These are phyloP conservation scores for Polyrhizophydium stewartii DNA, from an alignment of 371 early-diverging fungal species.

Conservation along the genomic window DNA sequence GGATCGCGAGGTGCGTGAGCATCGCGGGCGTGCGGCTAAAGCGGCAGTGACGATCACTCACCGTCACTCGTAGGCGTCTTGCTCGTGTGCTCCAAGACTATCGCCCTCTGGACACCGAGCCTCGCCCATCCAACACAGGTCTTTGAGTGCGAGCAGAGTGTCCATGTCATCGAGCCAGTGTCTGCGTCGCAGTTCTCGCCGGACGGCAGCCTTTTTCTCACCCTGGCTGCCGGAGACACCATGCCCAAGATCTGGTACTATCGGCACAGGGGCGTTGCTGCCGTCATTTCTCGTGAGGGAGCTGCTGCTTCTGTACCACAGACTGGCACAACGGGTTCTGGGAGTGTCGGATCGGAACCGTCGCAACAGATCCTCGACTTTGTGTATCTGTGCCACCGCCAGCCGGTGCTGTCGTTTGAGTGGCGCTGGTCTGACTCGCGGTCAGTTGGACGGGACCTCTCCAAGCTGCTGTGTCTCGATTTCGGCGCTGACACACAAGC, in stretches of 20 bases:
- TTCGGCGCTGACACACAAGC: background rate
- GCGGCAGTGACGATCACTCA: too few species aligned
- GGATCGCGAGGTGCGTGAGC: background rate
- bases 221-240: constrained; percentile 60
- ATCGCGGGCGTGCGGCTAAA: too few species aligned
- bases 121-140: background rate
- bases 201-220: constrained; percentile 62
- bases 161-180: background rate
- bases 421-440: constrained; percentile 54
- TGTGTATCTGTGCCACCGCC: constrained; percentile 65
- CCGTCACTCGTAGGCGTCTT: background rate
- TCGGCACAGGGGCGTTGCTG: background rate
- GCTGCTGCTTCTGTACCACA: background rate
- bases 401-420: constrained; percentile 57
- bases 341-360: background rate
- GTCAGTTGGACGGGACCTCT: constrained; percentile 15
- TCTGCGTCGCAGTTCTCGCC: constrained; percentile 59
- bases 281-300: background rate
- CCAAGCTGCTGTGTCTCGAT: background rate
- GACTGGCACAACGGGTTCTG: background rate
- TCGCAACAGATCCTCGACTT: constrained; percentile 44
- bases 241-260: constrained; percentile 70
- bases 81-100: background rate
- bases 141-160: background rate
- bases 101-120: background rate